Evolutionary conservation across 208 protist genomes (phyloP).

Genomic region (Paratrypanosoma confusum): DNA sequence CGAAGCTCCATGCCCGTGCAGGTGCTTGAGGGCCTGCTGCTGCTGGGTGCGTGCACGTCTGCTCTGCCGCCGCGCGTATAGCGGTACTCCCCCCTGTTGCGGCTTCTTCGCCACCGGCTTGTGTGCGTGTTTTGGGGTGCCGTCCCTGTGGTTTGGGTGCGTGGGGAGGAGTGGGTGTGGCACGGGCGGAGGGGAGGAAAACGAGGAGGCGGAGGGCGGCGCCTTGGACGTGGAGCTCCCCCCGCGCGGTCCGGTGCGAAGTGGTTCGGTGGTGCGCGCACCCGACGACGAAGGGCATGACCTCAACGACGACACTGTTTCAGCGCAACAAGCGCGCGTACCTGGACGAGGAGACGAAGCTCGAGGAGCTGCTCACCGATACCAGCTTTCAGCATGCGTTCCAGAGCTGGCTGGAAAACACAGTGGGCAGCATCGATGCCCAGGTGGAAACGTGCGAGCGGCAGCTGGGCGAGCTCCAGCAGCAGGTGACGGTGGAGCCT

Average conservation of each 20-base stretch:
- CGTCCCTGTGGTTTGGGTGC: no score
- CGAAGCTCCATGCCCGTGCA: no score
- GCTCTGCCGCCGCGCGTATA: no score
- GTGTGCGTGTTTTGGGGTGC: no score
- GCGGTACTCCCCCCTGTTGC: no score
- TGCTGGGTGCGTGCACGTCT: no score
- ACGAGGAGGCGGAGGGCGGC: no score
- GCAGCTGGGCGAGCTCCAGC: slow-evolving; percentile 75
- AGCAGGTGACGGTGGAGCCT: slow-evolving; percentile 42
- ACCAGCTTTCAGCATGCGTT: slow-evolving; percentile 54
- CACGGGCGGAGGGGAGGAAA: no score
- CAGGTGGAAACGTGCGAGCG: slow-evolving; percentile 80
- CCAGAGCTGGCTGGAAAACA: slow-evolving; percentile 68
- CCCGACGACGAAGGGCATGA: slow-evolving; percentile 15
- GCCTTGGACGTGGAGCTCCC: neutral
- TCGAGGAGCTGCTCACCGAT: slow-evolving; percentile 48
- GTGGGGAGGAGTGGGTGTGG: no score
- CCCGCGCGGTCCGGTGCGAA: neutral
- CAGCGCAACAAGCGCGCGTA: slow-evolving; percentile 80
- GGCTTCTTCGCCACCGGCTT: no score
- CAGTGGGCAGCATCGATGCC: slow-evolving; percentile 64
- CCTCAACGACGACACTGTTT: slow-evolving; percentile 44
- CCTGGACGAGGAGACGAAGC: slow-evolving; percentile 72
- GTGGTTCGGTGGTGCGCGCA: neutral
- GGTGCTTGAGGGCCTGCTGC: no score